Percentiles rank a stretch among this genome's conserved stretches.
Conservation (phyloP, 1,284 basidiomycete species). For the Sporisorium scitamineum region DNA sequence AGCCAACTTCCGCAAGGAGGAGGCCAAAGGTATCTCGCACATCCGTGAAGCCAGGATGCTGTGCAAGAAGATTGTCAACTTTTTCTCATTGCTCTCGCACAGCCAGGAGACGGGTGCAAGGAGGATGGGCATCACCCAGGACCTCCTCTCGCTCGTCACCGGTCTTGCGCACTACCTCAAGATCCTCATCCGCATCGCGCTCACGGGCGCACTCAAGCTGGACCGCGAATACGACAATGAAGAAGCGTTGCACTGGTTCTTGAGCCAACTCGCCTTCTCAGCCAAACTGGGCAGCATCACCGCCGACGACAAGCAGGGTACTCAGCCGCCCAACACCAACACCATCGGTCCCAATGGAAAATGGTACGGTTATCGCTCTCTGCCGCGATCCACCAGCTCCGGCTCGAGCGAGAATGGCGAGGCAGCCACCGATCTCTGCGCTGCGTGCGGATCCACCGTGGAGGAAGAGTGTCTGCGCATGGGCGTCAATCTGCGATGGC, state of each 20-base stretch:
- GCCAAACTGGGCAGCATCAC: constrained; percentile 71
- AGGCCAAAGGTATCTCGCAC: constrained; percentile 86
- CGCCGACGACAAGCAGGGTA: constrained; percentile 51
- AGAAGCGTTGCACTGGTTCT: constrained; percentile 87
- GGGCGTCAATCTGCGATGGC: constrained; percentile 95
- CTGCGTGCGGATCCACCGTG: constrained; percentile 87
- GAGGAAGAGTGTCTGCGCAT: constrained; percentile 96
- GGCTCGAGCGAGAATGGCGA: constrained; percentile 59
- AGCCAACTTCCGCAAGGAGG: constrained; percentile 83
- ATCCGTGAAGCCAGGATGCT: constrained; percentile 97
- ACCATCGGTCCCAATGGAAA: constrained; percentile 47
- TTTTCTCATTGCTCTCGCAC: constrained; percentile 96
- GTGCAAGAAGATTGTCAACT: constrained; percentile 97
- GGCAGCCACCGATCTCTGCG: constrained; percentile 81
- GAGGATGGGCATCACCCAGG: constrained; percentile 95
- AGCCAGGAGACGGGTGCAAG: constrained; percentile 90
- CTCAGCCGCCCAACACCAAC: constrained; percentile 49
- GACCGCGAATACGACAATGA: constrained; percentile 87
- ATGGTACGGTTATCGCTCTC: constrained; percentile 63
- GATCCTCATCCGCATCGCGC: constrained; percentile 96
- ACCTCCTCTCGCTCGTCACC: constrained; percentile 95
- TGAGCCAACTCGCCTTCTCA: constrained; percentile 90
- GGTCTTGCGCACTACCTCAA: constrained; percentile 99
- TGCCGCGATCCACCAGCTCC: constrained; percentile 61
- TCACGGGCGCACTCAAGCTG: constrained; percentile 93